Evolutionary conservation across 257 asterid genomes (phyloP), one percentile per base, ranked within the genome.

Genomic region (Scutellaria minor): DNA sequence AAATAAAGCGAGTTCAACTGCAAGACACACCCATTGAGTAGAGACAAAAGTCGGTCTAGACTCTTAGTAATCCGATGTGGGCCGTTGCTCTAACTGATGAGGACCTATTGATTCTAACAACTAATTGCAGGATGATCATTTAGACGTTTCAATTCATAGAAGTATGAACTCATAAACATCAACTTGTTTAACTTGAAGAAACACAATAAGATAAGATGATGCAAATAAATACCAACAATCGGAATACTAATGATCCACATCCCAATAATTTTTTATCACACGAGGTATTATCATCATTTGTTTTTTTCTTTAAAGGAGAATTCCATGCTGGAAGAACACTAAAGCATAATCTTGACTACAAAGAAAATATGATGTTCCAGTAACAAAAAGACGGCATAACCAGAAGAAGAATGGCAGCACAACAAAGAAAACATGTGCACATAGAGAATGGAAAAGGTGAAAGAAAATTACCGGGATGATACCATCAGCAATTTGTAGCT

Each of bases 401-500:
- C 52, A 47, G 52, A 11, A 47, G 52, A 11, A 47, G n/a, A 73
- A 60, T 57, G 37, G 52, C 24, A 41, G 48, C 41, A 52, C 3
- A 31, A 40, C 64, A 60, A 60, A 41, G 69, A 57, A 8, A 63
- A 46, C 9, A 53, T 12, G 24, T 50, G 48, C 58, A 63, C 35
- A 20, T 7, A 40, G 22, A 69, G 65, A 35, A 42, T 22, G n/a
- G 50, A 46, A 61, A 75, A 63, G 66, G 78, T 53, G 41, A 75
- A 64, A 44, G 73, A 85, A 68, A 73, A 77, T 82, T 93, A 93
- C 97, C 64, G 97, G 90, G 69, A 93, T 88, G 81, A 82, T 65
- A 50, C 88, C 94, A 68, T 93, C 97, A 55, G 79, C 77, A 77
- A 93, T 77, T 74, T 84, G 71, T 73, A 93, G 88, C 83, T 67